These are phyloP conservation scores for Stephanocyclus meneghinianus DNA, from an alignment of 352 stramenopile species.

Conservation along the genomic window DNA sequence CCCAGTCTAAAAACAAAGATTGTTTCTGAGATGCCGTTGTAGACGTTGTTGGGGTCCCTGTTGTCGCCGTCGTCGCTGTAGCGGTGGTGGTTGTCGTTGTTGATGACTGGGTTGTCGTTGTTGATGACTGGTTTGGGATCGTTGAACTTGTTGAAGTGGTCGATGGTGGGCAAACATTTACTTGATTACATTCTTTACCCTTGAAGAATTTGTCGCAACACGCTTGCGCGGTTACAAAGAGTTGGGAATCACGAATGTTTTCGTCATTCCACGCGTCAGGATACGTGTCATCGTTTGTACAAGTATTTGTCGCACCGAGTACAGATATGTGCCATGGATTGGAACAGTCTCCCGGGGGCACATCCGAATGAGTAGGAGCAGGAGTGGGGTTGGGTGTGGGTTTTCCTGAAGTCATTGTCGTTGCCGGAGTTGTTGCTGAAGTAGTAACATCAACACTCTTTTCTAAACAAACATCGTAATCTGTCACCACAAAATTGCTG, in stretches of 20 bases:
- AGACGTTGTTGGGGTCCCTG: conserved; percentile 1
- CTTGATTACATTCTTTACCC: background rate
- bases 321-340: conserved; percentile 1
- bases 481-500: conserved; percentile 10
- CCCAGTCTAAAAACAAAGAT: background rate
- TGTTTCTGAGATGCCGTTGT: background rate
- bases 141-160: background rate
- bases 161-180: background rate
- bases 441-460: conserved; percentile 7
- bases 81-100: too few species aligned
- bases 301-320: background rate
- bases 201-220: conserved; percentile 2
- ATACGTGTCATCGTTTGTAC: background rate
- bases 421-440: background rate
- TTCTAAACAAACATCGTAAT: conserved; percentile 26
- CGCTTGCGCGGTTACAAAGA: background rate
- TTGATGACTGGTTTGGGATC: background rate
- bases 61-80: background rate
- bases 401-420: background rate
- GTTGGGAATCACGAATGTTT: background rate
- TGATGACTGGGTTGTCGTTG: too few species aligned
- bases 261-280: background rate
- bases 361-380: background rate
- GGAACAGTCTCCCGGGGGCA: background rate
- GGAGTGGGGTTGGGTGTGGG: background rate